Evolutionary conservation across 306 rosid species (phyloP).

Genomic region (Prunus davidiana): DNA sequence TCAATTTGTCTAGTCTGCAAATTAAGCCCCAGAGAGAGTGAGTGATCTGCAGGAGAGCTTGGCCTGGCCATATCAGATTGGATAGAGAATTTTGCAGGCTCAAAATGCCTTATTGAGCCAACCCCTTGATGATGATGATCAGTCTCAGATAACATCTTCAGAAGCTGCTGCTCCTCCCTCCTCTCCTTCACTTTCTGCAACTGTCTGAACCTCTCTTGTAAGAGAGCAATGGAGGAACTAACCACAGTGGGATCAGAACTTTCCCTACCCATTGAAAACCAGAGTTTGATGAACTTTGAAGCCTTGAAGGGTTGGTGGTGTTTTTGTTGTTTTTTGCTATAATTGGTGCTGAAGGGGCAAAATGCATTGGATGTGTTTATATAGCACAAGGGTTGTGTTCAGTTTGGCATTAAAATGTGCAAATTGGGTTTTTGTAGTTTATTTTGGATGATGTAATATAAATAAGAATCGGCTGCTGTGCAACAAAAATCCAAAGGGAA

Average conservation of each 20-base stretch:
- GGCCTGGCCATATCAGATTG: conserved; percentile 31
- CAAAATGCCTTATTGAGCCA: conserved; percentile 29
- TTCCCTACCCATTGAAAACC: conserved; percentile 64
- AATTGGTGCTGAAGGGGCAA: conserved; percentile 48
- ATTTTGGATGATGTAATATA: conserved; percentile 47
- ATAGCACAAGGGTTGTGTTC: conserved; percentile 37
- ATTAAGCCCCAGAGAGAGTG: conserved; percentile 65
- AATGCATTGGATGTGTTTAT: conserved; percentile 29
- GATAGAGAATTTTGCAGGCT: conserved; percentile 25
- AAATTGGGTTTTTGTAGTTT: conserved; percentile 32
- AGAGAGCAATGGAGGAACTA: conserved; percentile 81
- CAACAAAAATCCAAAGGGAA: conserved; percentile 52
- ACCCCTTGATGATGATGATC: conserved; percentile 8
- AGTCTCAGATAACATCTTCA: conserved; percentile 36
- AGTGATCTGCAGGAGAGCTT: conserved; percentile 27
- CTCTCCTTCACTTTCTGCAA: conserved; percentile 89
- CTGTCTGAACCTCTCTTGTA: conserved; percentile 90
- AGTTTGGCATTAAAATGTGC: conserved; percentile 19
- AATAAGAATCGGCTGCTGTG: conserved; percentile 59
- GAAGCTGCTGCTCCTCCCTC: conserved; percentile 75
- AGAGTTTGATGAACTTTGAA: conserved; percentile 5
- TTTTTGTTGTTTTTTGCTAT: conserved; percentile 41
- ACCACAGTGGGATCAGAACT: conserved; percentile 53
- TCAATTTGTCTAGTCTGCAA: conserved; percentile 36
- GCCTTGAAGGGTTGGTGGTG: background rate